Evolutionary conservation across 2,329 filamentous ascomycete species (phyloP).

Genomic region (Mycosphaerella sp.): DNA sequence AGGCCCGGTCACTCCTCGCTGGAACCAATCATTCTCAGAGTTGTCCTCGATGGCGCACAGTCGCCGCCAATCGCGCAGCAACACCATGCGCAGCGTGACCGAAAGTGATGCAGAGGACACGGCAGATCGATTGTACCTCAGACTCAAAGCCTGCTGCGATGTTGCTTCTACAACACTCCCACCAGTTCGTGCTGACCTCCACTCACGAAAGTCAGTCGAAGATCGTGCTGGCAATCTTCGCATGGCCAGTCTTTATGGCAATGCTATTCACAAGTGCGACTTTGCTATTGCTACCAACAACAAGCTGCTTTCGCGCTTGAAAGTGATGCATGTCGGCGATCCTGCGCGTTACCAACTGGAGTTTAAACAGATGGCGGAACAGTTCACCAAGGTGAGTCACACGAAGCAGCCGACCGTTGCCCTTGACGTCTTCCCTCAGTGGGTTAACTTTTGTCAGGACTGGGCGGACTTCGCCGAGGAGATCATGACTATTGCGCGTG

Average conservation of each 20-base stretch:
- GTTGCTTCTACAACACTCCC: conserved; percentile 67
- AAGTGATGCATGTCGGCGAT: conserved; percentile 77
- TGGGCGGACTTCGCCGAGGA: conserved; percentile 61
- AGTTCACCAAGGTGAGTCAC: conserved; percentile 52
- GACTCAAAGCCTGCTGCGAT: conserved; percentile 66
- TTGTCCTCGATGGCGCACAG: conserved; percentile 33
- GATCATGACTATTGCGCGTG: conserved; percentile 45
- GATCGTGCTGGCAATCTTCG: conserved; percentile 40
- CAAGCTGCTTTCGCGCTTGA: conserved; percentile 64
- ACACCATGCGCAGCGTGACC: conserved; percentile 47
- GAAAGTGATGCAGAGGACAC: conserved; percentile 72
- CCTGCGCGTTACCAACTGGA: conserved; percentile 61
- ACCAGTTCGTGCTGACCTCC: conserved; percentile 60
- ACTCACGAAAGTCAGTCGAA: conserved; percentile 56
- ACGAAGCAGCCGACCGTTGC: background rate
- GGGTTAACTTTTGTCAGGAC: conserved; percentile 37
- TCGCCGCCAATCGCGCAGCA: conserved; percentile 38
- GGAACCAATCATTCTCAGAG: conserved; percentile 70
- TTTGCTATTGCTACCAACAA: conserved; percentile 67
- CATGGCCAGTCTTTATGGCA: conserved; percentile 56
- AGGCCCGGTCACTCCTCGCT: conserved; percentile 61
- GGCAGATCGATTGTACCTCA: conserved; percentile 77
- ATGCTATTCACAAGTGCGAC: conserved; percentile 64
- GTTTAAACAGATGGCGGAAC: conserved; percentile 66
- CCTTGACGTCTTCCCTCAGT: background rate